Evolutionary conservation across 2,329 filamentous ascomycete species (phyloP).

Genomic region (Hypocreales sp.): DNA sequence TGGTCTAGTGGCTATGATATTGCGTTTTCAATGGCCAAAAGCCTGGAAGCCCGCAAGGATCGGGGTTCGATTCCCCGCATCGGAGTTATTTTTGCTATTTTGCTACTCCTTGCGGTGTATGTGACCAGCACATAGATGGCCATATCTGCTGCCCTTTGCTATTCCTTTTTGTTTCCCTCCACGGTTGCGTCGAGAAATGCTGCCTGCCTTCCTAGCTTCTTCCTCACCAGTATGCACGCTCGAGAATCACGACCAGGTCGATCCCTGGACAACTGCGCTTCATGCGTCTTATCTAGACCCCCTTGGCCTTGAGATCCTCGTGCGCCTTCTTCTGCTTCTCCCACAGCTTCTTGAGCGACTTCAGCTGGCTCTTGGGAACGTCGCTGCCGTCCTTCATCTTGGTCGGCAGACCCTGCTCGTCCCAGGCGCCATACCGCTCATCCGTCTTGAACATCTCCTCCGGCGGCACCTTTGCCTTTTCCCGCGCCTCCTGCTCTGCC

Average conservation of each 20-base stretch:
- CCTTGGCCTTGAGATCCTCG: conserved; percentile 30
- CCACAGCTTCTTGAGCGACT: conserved; percentile 83
- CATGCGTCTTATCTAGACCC: conserved; percentile 1
- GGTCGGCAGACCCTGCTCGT: conserved; percentile 65
- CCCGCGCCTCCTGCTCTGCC: conserved; percentile 35
- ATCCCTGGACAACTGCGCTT: no score
- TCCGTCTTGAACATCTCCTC: conserved; percentile 41
- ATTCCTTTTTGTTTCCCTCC: no score
- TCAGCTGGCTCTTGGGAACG: conserved; percentile 61
- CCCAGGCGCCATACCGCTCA: conserved; percentile 58
- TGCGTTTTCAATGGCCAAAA: conserved; percentile 7
- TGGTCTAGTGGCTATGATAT: conserved; percentile 10
- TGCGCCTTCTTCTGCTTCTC: conserved; percentile 78
- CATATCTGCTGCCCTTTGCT: no score
- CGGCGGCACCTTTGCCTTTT: conserved; percentile 40
- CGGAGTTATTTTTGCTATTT: conserved; percentile 4
- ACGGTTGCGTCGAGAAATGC: no score
- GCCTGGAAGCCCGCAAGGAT: conserved; percentile 7
- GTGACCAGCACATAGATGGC: no score
- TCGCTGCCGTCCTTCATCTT: conserved; percentile 66
- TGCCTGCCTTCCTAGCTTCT: no score
- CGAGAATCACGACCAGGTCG: no score
- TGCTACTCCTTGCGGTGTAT: conserved; percentile 2
- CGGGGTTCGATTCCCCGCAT: conserved; percentile 10
- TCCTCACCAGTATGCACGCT: no score